A percentile compares a stretch with the other conserved stretches of the same genome.
Conservation (phyloP, 2,329 filamentous ascomycete species). For the Aspergillus niger region DNA sequence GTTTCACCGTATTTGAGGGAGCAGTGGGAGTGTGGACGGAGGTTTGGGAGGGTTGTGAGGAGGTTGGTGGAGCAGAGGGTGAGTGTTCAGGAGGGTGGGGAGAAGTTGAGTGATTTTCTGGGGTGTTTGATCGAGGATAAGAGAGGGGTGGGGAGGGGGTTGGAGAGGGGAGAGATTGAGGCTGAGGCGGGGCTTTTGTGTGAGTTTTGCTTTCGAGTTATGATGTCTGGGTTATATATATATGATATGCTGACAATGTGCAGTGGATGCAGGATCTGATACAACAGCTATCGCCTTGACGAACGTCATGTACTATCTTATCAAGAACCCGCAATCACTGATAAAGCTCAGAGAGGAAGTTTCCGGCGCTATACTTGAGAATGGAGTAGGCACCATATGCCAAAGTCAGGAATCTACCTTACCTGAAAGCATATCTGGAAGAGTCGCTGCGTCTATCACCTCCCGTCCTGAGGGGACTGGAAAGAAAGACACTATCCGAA, state of each 20-base stretch:
- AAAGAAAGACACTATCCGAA: neutral
- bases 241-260: neutral
- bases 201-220: neutral
- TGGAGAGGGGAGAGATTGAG: neutral
- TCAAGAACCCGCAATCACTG: constrained; percentile 15
- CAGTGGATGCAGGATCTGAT: constrained; percentile 8
- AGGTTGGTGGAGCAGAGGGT: neutral
- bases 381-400: neutral
- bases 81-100: neutral
- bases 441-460: neutral
- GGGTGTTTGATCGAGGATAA: neutral
- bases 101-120: neutral
- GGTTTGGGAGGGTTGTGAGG: neutral
- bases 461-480: neutral
- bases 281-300: constrained; percentile 24
- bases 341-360: neutral
- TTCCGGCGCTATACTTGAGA: neutral
- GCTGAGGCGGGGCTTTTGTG: neutral
- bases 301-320: constrained; percentile 23
- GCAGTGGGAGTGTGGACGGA: neutral
- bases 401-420: neutral
- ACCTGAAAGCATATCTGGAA: neutral
- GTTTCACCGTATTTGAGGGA: neutral
- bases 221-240: neutral
- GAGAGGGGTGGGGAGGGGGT: too few relatives aligned